Base-by-base conservation (phyloP, 768 basidiomycete species). In the Suillus subaureus region DNA sequence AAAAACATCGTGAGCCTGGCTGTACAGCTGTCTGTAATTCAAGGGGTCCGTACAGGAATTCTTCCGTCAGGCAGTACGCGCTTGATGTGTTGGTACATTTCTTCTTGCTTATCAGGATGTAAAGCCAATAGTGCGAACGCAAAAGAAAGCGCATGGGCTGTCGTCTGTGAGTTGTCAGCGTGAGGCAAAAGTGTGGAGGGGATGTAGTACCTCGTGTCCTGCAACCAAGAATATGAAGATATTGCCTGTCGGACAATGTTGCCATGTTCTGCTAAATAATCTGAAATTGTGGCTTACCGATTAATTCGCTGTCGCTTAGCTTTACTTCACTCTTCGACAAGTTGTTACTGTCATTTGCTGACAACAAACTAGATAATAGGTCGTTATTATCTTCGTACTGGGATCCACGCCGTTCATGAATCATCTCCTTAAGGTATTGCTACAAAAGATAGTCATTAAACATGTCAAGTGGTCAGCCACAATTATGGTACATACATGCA, bases 391-490 rank as follows among this genome's bases (percentile, higher is more conserved):
- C 79, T 62, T 75, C 78, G 61, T 73, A 70, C 63, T 73, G 77
- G 8, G 76, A 71, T 6, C 61, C 62, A 49, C 78, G 76, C 3
- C 85, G 82, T 42, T 78, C 80, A 26, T 74, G 70, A 51, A 87
- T 84, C 85, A 87, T 87, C 70, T 86, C 85, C 3, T 70, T 65
- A 79, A 87, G 82, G 65, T 85, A 86, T 52, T 16, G 66, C 82
- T 83, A 67, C 13, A 45, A 51, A 49, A 39, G 13, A 21, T 23
- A 26, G 11, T 35, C 37, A 47, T 39, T 31, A 40, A 55, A 43
- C 3, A 26, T 18, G 37, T 23, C 21, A 66, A 55, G 35, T n/a
- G 12, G 21, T 21, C 42, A 61, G 45, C 8, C 12, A 39, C 28
- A 26, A 23, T 21, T 39, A 23, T 37, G 2, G 23, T 33, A 33